Conservation (phyloP, 192 early-diverging fungal genomes). For the Coemansia pectinata region DNA sequence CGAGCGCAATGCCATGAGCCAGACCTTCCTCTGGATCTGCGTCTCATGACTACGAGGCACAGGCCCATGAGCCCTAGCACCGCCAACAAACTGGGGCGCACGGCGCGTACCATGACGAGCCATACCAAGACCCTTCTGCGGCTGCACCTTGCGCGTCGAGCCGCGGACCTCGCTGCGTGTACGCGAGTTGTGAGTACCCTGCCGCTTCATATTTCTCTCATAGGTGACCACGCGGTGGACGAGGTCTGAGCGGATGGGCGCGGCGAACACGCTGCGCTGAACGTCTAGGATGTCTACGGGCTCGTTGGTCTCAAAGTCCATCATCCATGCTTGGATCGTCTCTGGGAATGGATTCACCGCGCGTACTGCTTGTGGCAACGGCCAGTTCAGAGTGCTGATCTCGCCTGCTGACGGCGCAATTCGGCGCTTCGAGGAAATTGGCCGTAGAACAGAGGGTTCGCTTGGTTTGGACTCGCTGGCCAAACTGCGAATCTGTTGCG, state of each 20-base stretch:
- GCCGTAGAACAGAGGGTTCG: conserved; percentile 34
- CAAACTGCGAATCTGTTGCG: conserved; percentile 15
- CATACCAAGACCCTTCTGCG: conserved; percentile 92
- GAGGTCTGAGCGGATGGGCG: conserved; percentile 75
- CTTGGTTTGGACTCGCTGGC: conserved; percentile 11
- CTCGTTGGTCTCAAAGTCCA: conserved; percentile 71
- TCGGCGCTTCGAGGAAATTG: conserved; percentile 38
- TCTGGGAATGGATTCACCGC: conserved; percentile 40
- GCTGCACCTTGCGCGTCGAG: conserved; percentile 75
- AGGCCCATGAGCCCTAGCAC: conserved; percentile 89
- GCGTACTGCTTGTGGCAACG: conserved; percentile 23
- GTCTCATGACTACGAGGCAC: conserved; percentile 79
- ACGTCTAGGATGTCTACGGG: conserved; percentile 74
- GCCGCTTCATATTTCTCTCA: conserved; percentile 76
- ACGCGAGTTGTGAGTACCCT: conserved; percentile 85
- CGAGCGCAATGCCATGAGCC: conserved; percentile 76
- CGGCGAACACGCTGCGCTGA: conserved; percentile 72
- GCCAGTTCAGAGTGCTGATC: conserved; percentile 37
- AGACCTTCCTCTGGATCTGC: conserved; percentile 84
- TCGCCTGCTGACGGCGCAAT: conserved; percentile 43
- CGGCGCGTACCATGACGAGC: conserved; percentile 84
- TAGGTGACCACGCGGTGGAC: conserved; percentile 84
- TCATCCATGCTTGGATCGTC: conserved; percentile 73
- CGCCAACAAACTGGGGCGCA: conserved; percentile 87
- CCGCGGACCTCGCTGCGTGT: conserved; percentile 82